These are phyloP conservation scores for Neonothopanus nambi DNA, from an alignment of 1,284 basidiomycete species.

Conservation along the genomic window DNA sequence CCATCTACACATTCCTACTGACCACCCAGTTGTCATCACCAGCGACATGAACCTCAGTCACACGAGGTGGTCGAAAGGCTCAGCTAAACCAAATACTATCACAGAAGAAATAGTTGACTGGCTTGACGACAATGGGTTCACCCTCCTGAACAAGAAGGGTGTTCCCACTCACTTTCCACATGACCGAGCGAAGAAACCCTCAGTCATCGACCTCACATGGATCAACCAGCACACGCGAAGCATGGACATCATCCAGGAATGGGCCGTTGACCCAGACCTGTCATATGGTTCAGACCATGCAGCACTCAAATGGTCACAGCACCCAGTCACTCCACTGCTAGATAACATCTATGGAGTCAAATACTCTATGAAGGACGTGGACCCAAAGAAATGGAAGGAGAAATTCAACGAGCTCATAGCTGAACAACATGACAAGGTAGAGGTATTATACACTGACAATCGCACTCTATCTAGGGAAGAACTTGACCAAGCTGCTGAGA, in stretches of 20 bases:
- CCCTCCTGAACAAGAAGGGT: constrained; percentile 1
- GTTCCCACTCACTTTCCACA: constrained; percentile 4
- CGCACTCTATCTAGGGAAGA: too few species aligned
- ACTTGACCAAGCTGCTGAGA: background rate
- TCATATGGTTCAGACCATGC: constrained; percentile 1
- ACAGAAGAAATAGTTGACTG: constrained; percentile 4
- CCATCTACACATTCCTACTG: background rate
- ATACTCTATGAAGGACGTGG: constrained; percentile 2
- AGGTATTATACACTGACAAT: background rate
- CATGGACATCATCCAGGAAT: background rate
- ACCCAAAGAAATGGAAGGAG: background rate
- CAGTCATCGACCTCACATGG: constrained; percentile 10
- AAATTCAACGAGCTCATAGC: background rate
- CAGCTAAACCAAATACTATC: background rate
- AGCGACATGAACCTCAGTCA: constrained; percentile 1
- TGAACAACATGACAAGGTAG: background rate
- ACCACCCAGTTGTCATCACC: background rate
- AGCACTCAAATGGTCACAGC: background rate
- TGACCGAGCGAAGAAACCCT: background rate
- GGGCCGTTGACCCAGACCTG: constrained; percentile 1
- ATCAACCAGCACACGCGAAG: background rate
- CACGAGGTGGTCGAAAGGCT: background rate
- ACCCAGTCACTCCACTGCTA: background rate
- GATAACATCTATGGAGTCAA: constrained; percentile 1
- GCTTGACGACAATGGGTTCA: background rate